A percentile compares a stretch with the other conserved stretches of the same genome.
phyloP scores from a whole-genome alignment of 495 filamentous ascomycete genomes.

The Lepidopterella palustris region DNA sequence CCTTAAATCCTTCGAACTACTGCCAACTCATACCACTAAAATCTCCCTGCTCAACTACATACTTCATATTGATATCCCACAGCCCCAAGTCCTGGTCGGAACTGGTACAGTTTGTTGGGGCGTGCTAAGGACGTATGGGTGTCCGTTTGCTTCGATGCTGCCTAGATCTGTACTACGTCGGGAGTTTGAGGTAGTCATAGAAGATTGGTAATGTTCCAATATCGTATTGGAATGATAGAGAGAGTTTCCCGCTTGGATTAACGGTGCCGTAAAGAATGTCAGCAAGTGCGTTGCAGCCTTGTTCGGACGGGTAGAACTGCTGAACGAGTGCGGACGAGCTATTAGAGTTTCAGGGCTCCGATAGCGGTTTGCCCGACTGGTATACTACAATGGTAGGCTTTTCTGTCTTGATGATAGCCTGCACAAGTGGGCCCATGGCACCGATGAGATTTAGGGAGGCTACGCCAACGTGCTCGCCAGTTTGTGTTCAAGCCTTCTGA shows the following conservation, averaged over 20 bases:
- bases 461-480: slow-evolving; percentile 65
- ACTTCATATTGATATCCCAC: slow-evolving; percentile 35
- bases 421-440: slow-evolving; percentile 59
- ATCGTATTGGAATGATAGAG: slow-evolving; percentile 52
- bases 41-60: slow-evolving; percentile 56
- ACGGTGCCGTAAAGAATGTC: slow-evolving; percentile 31
- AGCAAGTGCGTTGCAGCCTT: slow-evolving; percentile 38
- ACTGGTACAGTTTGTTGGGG: slow-evolving; percentile 56
- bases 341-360: slow-evolving; percentile 59
- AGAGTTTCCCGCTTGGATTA: slow-evolving; percentile 38
- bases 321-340: slow-evolving; percentile 56
- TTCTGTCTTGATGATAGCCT: slow-evolving; percentile 56
- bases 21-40: slow-evolving; percentile 55
- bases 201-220: slow-evolving; percentile 61
- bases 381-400: slow-evolving; percentile 65
- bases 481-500: slow-evolving; percentile 65
- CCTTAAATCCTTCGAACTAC: slow-evolving; percentile 50
- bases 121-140: slow-evolving; percentile 57
- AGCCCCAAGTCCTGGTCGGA: slow-evolving; percentile 45
- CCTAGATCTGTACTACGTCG: slow-evolving; percentile 47
- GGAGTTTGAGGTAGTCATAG: slow-evolving; percentile 65
- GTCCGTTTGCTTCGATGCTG: slow-evolving; percentile 45
- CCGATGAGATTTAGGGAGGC: slow-evolving; percentile 57
- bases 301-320: slow-evolving; percentile 65
- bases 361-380: slow-evolving; percentile 62